Percentiles rank a stretch among this genome's conserved stretches.
phyloP scores from a whole-genome alignment of 352 stramenopile genomes.

The Pseudoperonospora humuli region DNA sequence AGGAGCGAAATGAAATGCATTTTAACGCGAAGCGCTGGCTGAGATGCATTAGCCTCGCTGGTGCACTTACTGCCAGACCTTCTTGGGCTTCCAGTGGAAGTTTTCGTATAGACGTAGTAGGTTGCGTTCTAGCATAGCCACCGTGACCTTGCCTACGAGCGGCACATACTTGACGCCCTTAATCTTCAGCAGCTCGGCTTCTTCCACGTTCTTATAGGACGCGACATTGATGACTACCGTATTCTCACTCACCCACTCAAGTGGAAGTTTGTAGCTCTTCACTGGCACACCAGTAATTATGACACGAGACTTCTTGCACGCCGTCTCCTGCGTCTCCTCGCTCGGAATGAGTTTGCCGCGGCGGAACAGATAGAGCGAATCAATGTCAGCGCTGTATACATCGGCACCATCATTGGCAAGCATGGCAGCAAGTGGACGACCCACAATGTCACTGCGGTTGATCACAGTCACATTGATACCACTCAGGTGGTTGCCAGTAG shows the following conservation, averaged over 20 bases:
- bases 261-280: constrained; percentile 89
- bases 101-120: constrained; percentile 94
- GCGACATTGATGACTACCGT: constrained; percentile 95
- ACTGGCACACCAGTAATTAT: constrained; percentile 94
- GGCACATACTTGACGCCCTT: constrained; percentile 91
- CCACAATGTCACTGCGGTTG: constrained; percentile 96
- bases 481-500: constrained; percentile 53
- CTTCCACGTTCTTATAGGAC: constrained; percentile 94
- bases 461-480: constrained; percentile 92
- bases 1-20: constrained; percentile 15
- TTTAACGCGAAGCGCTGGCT: constrained; percentile 9
- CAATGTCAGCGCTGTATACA: constrained; percentile 94
- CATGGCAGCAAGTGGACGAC: constrained; percentile 91
- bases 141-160: constrained; percentile 95
- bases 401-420: constrained; percentile 92
- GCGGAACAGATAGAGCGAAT: constrained; percentile 93
- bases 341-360: constrained; percentile 86
- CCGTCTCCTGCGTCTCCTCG: constrained; percentile 80
- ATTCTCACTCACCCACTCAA: constrained; percentile 86
- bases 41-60: constrained; percentile 9
- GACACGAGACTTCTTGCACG: constrained; percentile 85
- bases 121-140: constrained; percentile 95
- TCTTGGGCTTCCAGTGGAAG: constrained; percentile 89
- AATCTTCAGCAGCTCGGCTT: constrained; percentile 86
- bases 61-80: constrained; percentile 66